phyloP scores from a whole-genome alignment of 2,329 filamentous ascomycete genomes.

The Colletotrichum cordylinicola region DNA sequence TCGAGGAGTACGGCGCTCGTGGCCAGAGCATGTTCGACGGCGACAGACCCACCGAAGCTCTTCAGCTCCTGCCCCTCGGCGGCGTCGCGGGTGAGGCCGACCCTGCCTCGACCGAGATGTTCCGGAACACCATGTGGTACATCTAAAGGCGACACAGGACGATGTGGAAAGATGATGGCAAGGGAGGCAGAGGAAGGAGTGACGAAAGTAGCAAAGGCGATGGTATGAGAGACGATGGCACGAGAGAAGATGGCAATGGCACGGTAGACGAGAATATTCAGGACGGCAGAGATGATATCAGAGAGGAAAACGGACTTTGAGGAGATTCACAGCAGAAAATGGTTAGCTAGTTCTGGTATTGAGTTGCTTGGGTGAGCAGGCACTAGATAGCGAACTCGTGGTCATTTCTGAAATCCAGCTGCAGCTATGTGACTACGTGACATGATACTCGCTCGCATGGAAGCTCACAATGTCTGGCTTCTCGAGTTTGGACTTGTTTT shows the following conservation, averaged over 20 bases:
- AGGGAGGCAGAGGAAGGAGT: background rate
- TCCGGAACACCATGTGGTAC: slow-evolving; percentile 50
- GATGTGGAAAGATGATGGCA: background rate
- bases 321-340: background rate
- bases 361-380: background rate
- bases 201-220: background rate
- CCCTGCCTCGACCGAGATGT: slow-evolving; percentile 26
- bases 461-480: background rate
- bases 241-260: background rate
- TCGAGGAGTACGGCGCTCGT: slow-evolving; percentile 44
- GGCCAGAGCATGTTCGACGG: slow-evolving; percentile 29
- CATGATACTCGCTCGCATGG: background rate
- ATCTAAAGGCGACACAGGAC: slow-evolving; percentile 33
- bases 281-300: background rate
- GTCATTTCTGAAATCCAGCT: background rate
- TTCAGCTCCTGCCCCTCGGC: slow-evolving; percentile 26
- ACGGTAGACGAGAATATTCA: background rate
- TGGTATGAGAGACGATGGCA: background rate
- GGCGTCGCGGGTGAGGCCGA: slow-evolving; percentile 24
- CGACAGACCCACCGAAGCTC: slow-evolving; percentile 6
- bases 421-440: background rate
- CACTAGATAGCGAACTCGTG: background rate
- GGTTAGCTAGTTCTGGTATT: background rate
- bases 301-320: background rate
- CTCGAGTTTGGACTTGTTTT: background rate